Conservation (phyloP, 805 yeast species). For the Saccharomyces jurei region DNA sequence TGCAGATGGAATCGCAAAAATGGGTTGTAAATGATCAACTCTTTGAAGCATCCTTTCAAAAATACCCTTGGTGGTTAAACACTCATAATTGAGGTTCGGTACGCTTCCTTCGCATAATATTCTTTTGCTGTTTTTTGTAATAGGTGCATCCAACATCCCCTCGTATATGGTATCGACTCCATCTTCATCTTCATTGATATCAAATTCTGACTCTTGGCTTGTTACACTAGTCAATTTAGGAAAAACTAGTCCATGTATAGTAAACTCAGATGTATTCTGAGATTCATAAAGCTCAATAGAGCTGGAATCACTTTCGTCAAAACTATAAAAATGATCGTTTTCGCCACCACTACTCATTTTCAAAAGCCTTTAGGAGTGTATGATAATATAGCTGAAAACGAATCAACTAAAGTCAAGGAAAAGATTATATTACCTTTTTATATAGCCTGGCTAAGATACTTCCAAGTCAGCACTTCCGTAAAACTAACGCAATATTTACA, state of each 20-base stretch:
- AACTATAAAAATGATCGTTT: slow-evolving; percentile 3
- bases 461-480: not conserved
- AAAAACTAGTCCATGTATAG: slow-evolving; percentile 1
- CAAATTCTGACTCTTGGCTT: slow-evolving; percentile 19
- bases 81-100: slow-evolving; percentile 24
- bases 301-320: slow-evolving; percentile 3
- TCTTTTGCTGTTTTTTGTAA: slow-evolving; percentile 6
- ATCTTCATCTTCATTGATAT: slow-evolving; percentile 18
- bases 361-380: not conserved
- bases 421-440: not conserved
- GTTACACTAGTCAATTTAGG: slow-evolving; percentile 1
- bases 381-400: not conserved
- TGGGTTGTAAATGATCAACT: slow-evolving; percentile 24
- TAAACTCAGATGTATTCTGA: not conserved
- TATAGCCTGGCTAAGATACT: not conserved
- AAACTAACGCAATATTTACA: not conserved
- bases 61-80: slow-evolving; percentile 30
- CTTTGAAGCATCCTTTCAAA: slow-evolving; percentile 24
- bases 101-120: slow-evolving; percentile 15
- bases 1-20: slow-evolving; percentile 22
- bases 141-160: slow-evolving; percentile 10
- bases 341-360: not conserved
- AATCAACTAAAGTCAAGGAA: not conserved
- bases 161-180: slow-evolving; percentile 18
- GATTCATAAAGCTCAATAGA: slow-evolving; percentile 2